Evolutionary conservation across 1,139 yeast genomes (phyloP).

Genomic region (Scheffersomyces quercinus): DNA sequence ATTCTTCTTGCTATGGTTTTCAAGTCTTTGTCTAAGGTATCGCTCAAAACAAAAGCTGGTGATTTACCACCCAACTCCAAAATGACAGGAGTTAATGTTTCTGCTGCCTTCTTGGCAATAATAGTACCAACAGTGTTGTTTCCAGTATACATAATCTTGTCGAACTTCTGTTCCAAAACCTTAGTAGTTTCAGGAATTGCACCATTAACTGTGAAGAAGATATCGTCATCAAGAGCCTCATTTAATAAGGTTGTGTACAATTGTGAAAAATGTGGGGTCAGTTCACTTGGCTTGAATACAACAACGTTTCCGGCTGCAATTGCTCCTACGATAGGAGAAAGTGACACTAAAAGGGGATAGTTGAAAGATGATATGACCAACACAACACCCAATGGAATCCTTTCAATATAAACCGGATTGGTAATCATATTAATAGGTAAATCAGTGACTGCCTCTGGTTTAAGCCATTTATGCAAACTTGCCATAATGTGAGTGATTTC

Average conservation of each 20-base stretch:
- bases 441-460: conserved; percentile 49
- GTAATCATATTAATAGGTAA: conserved; percentile 49
- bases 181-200: conserved; percentile 68
- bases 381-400: conserved; percentile 74
- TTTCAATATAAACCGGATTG: conserved; percentile 54
- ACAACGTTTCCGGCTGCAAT: conserved; percentile 87
- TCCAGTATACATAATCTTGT: conserved; percentile 88
- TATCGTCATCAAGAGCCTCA: conserved; percentile 53
- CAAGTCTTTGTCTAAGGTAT: conserved; percentile 45
- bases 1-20: conserved; percentile 63
- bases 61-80: conserved; percentile 95
- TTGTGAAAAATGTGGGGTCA: conserved; percentile 61
- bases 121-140: conserved; percentile 73
- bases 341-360: conserved; percentile 69
- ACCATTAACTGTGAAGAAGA: conserved; percentile 70
- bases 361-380: conserved; percentile 84
- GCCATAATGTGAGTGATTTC: conserved; percentile 65
- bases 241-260: conserved; percentile 58
- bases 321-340: conserved; percentile 76
- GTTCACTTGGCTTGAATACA: conserved; percentile 78
- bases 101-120: conserved; percentile 80
- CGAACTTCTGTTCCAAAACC: conserved; percentile 68
- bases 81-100: conserved; percentile 74
- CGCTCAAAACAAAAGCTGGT: conserved; percentile 69
- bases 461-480: conserved; percentile 61